Base-by-base conservation (phyloP, 2,329 filamentous ascomycete genomes). In the Sporothrix protearum region DNA sequence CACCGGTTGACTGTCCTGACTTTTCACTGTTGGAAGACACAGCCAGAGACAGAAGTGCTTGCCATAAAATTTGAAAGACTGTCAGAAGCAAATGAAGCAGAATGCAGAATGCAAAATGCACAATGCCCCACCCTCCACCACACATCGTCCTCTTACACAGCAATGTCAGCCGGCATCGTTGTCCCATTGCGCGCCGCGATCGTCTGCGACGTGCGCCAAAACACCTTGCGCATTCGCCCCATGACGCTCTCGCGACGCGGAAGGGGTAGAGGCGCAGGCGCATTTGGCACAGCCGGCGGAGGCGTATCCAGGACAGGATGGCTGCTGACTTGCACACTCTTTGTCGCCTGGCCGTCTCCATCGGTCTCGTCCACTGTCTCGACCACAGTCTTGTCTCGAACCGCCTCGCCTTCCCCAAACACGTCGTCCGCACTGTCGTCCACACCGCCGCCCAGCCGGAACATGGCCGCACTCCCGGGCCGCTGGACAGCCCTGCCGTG, bases 221-320 rank as follows among this genome's bases (percentile, higher is more conserved):
- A 74, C 3, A 69, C 45, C 36, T 70, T 71, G 30, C 71, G 68
- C 71, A 74, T 71, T 19, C 69, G 64, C 14, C 66, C 71, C 9
- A 71, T 51, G 69, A 72, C 68, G 45, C 73, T 73, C 66, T 68
- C 67, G 3, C 69, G 69, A 12, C 70, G 64, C 1, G 64, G 51
- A 0, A 66, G n/a, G 7, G 36, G 57, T 7, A 47, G 59, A 10
- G 25, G 53, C 3, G 30, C 64, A 1, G 55, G 53, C 3, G 30
- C 64, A 1, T 45, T n/a, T 16, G 55, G 42, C 10, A 47, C 6
- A 14, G 14, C 14, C 16, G 42, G 42, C 16, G 42, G 14, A 4
- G 42, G 16, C 42, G n/a, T n/a, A n/a, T 47, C 42, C 3, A 3
- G 4, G 14, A 19, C 42, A 47, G 42, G 42, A 47, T 14, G 16